These are phyloP conservation scores for Bretziella fagacearum DNA, from an alignment of 2,329 filamentous ascomycete genomes.

Conservation along the genomic window DNA sequence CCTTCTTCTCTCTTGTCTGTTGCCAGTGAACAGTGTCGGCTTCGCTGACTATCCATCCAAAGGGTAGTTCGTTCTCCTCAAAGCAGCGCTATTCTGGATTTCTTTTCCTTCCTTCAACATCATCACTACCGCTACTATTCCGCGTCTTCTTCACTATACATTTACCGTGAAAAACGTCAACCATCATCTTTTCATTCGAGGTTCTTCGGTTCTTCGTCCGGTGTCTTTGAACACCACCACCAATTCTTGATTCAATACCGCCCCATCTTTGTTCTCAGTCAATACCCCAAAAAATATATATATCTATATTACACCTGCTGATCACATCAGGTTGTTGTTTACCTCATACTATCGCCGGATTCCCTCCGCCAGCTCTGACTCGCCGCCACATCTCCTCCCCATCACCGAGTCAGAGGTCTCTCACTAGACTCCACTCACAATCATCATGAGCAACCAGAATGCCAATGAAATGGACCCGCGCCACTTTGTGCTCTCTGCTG, in stretches of 20 bases:
- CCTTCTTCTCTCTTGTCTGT: too few relatives aligned
- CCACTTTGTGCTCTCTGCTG: conserved; percentile 53
- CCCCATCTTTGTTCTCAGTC: too few relatives aligned
- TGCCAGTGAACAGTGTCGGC: too few relatives aligned
- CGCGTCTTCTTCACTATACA: background rate
- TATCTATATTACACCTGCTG: too few relatives aligned
- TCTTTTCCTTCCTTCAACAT: conserved; percentile 8
- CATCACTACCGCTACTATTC: background rate
- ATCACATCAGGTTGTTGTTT: background rate
- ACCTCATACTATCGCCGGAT: conserved; percentile 1
- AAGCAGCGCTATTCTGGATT: background rate
- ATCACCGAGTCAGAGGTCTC: conserved; percentile 3
- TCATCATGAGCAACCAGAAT: background rate
- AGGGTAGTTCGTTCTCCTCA: too few relatives aligned
- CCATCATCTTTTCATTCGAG: background rate
- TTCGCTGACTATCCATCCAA: too few relatives aligned
- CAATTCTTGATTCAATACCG: too few relatives aligned
- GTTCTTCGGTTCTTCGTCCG: background rate
- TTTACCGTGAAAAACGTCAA: background rate
- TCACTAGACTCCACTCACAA: conserved; percentile 8
- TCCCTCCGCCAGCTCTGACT: background rate
- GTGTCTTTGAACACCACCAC: too few relatives aligned
- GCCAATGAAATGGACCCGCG: conserved; percentile 20
- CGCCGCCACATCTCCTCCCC: background rate
- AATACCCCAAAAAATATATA: too few relatives aligned